Base-by-base conservation (phyloP, 192 early-diverging fungal genomes). In the Paraglomus occultum region DNA sequence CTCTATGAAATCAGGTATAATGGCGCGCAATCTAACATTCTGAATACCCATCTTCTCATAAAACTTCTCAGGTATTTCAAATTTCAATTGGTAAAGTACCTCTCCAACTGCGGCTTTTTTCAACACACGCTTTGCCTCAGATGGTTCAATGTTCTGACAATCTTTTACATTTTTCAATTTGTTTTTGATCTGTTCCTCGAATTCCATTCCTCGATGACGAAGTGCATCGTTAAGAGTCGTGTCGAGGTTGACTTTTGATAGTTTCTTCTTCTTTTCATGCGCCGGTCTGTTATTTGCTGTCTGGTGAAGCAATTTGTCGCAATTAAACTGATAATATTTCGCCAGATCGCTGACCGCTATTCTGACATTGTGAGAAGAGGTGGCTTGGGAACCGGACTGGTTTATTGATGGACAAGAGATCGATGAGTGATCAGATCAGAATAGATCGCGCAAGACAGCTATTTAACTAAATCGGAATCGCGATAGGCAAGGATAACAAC, bases 1-100 rank as follows among this genome's bases (percentile, higher is more conserved):
- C 14, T 62, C 44, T 6, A 75, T 70, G 22, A 75, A 71, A 54
- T 75, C 73, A 7, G 73, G 73, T 51, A 75, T 54, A 57, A 75
- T 65, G 42, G 31, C 45, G 18, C 50, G 20, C 18, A 75, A 53
- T 14, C 18, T 54, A 20, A 71, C 71, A 9, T 51, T 11, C 15
- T 53, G 14, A 49, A 75, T 64, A 5, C 43, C 43, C 22, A 64
- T 42, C 43, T 71, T 31, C 0, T 61, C 69, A 50, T 75, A 71
- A 23, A 72, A 75, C 46, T 20, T 42, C 2, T 45, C 6, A 6
- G 73, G 70, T 22, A 75, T 62, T 5, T 51, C 20, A 4, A 70
- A 62, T 39, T 60, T 57, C 17, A 75, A 53, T 39, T 75, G 73
- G n/a, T 70, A 75, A 8, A 75, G 51, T 0, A 20, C 46, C n/a